phyloP scores from a whole-genome alignment of 164 flowering plant genomes.

The Vitis vinifera region DNA sequence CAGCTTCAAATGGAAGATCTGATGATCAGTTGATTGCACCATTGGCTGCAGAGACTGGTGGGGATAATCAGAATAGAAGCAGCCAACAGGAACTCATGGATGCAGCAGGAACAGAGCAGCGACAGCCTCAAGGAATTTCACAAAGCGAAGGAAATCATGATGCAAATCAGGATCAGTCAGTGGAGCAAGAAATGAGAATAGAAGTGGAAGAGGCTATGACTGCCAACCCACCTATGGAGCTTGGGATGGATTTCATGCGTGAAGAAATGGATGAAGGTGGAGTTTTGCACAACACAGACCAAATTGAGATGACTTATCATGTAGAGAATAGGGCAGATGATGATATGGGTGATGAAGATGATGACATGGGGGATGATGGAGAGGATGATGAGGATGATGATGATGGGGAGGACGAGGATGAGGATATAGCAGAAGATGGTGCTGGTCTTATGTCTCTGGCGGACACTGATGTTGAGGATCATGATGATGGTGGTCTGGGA shows the following conservation, averaged over 20 bases:
- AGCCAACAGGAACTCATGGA: conserved; percentile 33
- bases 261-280: conserved; percentile 75
- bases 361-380: conserved; percentile 86
- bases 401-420: conserved; percentile 82
- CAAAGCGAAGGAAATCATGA: conserved; percentile 40
- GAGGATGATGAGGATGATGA: conserved; percentile 87
- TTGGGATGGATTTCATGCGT: conserved; percentile 62
- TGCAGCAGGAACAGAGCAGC: conserved; percentile 32
- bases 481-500: conserved; percentile 85
- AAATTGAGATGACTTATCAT: conserved; percentile 69
- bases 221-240: conserved; percentile 43
- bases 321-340: conserved; percentile 73
- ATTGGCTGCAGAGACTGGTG: conserved; percentile 32
- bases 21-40: conserved; percentile 41
- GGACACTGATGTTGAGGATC: conserved; percentile 93
- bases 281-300: conserved; percentile 40
- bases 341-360: conserved; percentile 87
- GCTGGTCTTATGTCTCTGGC: conserved; percentile 83
- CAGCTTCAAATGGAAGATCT: conserved; percentile 46
- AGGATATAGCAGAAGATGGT: conserved; percentile 88
- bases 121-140: conserved; percentile 37
- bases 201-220: conserved; percentile 48
- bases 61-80: conserved; percentile 33
- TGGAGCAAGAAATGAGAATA: conserved; percentile 59
- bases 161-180: conserved; percentile 32